Percentiles rank a stretch among this genome's conserved stretches.
phyloP scores from a whole-genome alignment of 352 stramenopile genomes.

The Phytophthora fragariaefolia region DNA sequence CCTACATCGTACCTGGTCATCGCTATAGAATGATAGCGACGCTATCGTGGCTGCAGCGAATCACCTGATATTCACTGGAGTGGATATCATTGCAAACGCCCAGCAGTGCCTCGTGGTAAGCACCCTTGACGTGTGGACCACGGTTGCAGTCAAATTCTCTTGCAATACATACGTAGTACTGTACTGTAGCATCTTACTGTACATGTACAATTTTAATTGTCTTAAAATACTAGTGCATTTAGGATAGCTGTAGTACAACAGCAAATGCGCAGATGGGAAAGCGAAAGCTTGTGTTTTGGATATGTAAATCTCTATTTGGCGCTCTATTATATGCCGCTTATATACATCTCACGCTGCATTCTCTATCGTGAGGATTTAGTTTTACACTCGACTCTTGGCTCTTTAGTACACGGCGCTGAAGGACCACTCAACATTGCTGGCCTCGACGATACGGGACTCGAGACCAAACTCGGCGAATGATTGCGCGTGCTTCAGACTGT shows the following conservation, averaged over 20 bases:
- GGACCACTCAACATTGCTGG: slow-evolving; percentile 72
- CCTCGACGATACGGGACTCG: slow-evolving; percentile 53
- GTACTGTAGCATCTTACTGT: too few relatives aligned
- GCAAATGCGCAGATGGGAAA: too few relatives aligned
- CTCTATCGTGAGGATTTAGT: slow-evolving; percentile 42
- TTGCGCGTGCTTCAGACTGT: slow-evolving; percentile 37
- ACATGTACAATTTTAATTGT: too few relatives aligned
- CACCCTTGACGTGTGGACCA: not conserved
- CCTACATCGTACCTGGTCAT: too few relatives aligned
- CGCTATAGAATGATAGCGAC: not conserved
- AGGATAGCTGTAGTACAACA: too few relatives aligned
- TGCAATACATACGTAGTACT: too few relatives aligned
- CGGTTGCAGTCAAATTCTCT: too few relatives aligned
- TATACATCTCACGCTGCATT: slow-evolving; percentile 41
- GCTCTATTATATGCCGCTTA: slow-evolving; percentile 29
- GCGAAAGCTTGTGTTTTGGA: too few relatives aligned
- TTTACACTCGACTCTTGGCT: slow-evolving; percentile 29
- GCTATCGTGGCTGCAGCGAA: not conserved
- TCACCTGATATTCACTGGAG: not conserved
- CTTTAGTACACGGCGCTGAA: slow-evolving; percentile 80
- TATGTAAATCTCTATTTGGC: slow-evolving; percentile 22
- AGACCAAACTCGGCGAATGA: slow-evolving; percentile 85
- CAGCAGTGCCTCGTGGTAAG: too few relatives aligned
- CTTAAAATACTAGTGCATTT: too few relatives aligned
- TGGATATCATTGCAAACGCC: not conserved